Base-by-base conservation (phyloP, 495 filamentous ascomycete genomes). In the Hyphodiscus hymeniophilus region DNA sequence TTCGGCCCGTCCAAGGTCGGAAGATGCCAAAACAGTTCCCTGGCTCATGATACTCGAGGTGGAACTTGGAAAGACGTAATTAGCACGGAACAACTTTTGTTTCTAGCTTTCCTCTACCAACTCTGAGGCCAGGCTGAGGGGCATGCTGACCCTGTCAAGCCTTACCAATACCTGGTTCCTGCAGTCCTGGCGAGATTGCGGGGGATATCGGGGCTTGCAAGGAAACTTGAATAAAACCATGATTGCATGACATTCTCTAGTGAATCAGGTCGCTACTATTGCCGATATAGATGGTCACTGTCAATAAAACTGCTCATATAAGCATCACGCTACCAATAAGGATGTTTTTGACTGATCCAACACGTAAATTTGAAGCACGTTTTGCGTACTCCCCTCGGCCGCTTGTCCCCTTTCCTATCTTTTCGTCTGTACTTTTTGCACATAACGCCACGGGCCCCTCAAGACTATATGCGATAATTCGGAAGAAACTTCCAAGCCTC, bases 41-140 rank as follows among this genome's bases (percentile, higher is more conserved):
- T 30, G 18, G 26, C 40, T 45, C 55, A 58, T 58, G 41, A 54
- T 17, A 40, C 43, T 51, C 51, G 35, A 58, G 32, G 54, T 57
- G 33, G n/a, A n/a, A n/a, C n/a, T n/a, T n/a, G n/a, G n/a, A 51
- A 38, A 38, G 51, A 58, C 35, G 55, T 54, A 49, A 58, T 58
- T 54, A 54, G 51, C 43, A 54, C 32, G 26, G 38, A 15, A 16
- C 18, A 15, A 38, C 13, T 20, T 16, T 16, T 17, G 18, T 7
- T 15, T 15, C 31, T 3, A 15, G 5, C 34, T 17, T 38, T 6
- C 2, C 34, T 38, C 17, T 20, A 7, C 33, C 16, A n/a, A 36
- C 16, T 36, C 15, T n/a, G 33, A n/a, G 18, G 26, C 5, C 26
- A 4, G 4, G 26, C 26, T 28, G 26, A 28, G 13, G 18, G 26